A percentile compares a stretch with the other conserved stretches of the same genome.
These are phyloP conservation scores for Paraphoma chrysanthemicola DNA, from an alignment of 2,329 filamentous ascomycete genomes.

Conservation along the genomic window DNA sequence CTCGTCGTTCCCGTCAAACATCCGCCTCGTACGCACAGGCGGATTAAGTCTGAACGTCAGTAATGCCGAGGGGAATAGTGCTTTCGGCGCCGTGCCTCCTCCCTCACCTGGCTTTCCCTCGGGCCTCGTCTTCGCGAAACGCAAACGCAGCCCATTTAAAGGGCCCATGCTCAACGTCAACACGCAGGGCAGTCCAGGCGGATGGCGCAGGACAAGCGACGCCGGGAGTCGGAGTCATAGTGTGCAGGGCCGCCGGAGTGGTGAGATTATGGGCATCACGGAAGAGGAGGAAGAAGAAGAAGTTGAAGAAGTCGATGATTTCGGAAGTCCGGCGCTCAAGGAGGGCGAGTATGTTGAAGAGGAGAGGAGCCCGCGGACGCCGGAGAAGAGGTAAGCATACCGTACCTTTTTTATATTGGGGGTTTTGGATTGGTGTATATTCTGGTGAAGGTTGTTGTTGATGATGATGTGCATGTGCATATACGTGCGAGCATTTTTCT, in stretches of 20 bases:
- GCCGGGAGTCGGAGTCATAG: conserved; percentile 57
- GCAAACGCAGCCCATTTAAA: conserved; percentile 83
- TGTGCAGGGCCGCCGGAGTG: conserved; percentile 71
- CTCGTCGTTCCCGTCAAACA: conserved; percentile 79
- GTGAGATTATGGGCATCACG: conserved; percentile 71
- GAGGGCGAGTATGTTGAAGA: conserved; percentile 43
- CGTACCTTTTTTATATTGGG: not conserved
- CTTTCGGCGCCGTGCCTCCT: conserved; percentile 63
- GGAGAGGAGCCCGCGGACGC: conserved; percentile 7
- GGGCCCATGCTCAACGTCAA: conserved; percentile 69
- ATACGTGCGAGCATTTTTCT: no score
- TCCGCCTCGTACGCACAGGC: conserved; percentile 73
- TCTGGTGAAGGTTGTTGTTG: no score
- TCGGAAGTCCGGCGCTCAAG: conserved; percentile 56
- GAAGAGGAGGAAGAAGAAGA: conserved; percentile 53
- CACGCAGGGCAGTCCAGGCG: conserved; percentile 34
- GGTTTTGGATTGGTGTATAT: not conserved
- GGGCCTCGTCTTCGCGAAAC: conserved; percentile 78
- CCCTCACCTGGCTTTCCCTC: conserved; percentile 53
- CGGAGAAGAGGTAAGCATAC: not conserved
- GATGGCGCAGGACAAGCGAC: conserved; percentile 8
- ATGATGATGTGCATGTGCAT: no score
- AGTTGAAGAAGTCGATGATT: conserved; percentile 65
- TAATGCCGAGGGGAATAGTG: conserved; percentile 51
- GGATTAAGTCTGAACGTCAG: conserved; percentile 46